Conservation (phyloP, 2,329 filamentous ascomycete species). For the Tolypocladium endophyticum region DNA sequence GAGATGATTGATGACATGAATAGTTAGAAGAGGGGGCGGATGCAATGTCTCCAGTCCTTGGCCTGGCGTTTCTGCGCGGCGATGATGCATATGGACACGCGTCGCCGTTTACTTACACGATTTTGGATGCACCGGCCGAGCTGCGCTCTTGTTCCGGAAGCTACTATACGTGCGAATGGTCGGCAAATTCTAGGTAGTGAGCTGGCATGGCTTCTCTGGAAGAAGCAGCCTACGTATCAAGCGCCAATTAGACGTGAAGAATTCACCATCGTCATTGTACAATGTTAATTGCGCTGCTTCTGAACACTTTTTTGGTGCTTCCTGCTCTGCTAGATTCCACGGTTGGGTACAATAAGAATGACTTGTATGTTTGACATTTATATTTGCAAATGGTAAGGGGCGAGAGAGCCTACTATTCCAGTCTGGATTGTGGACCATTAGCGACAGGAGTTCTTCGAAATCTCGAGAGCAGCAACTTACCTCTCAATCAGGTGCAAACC, state of each 20-base stretch:
- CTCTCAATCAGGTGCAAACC: conserved; percentile 93
- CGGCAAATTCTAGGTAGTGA: background rate
- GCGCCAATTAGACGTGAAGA: background rate
- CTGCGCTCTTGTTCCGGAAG: background rate
- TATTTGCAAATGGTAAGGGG: background rate
- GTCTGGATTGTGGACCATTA: background rate
- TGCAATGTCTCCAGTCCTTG: background rate
- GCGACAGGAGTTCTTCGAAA: background rate
- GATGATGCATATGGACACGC: background rate
- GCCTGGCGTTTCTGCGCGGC: background rate
- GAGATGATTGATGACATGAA: background rate
- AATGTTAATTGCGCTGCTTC: background rate
- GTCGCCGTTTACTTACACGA: background rate
- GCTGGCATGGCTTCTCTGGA: background rate
- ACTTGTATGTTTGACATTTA: background rate
- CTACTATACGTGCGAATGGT: background rate
- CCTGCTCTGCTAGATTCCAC: background rate
- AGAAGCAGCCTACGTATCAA: background rate
- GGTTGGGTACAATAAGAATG: background rate
- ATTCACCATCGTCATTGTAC: background rate
- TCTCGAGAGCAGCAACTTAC: conserved; percentile 33
- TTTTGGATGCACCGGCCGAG: background rate
- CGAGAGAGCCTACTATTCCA: conserved; percentile 2
- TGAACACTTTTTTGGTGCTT: background rate
- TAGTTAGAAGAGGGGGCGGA: background rate